Percentiles rank a stretch among this genome's conserved stretches.
phyloP scores from a whole-genome alignment of 75 land plant species.

The Cunninghamia lanceolata region DNA sequence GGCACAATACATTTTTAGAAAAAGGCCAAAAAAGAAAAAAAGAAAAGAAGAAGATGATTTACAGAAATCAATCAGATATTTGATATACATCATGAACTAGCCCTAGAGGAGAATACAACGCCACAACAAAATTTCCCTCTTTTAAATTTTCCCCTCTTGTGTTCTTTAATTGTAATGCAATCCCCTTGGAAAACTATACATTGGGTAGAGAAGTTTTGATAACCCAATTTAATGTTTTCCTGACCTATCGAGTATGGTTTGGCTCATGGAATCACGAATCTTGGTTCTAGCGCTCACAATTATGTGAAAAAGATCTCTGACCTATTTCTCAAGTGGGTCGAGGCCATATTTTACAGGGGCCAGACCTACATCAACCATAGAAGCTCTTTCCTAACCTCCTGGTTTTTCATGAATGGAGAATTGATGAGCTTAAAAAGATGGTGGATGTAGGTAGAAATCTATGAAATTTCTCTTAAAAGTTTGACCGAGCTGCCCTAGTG shows the following conservation, averaged over 20 bases:
- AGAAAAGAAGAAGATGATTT: background rate
- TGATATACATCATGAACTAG: background rate
- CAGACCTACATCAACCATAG: slow-evolving; percentile 25
- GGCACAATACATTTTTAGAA: background rate
- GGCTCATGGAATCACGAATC: slow-evolving; percentile 44
- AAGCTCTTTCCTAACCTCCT: slow-evolving; percentile 40
- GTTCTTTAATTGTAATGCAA: background rate
- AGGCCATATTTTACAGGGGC: slow-evolving; percentile 44
- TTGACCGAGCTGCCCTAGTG: slow-evolving; percentile 31
- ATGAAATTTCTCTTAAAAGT: slow-evolving; percentile 51
- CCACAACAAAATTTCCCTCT: background rate
- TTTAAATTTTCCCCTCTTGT: background rate
- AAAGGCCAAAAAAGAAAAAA: no score
- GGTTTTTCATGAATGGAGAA: slow-evolving; percentile 39
- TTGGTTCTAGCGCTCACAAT: slow-evolving; percentile 59
- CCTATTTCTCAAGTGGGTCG: slow-evolving; percentile 54
- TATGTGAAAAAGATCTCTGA: slow-evolving; percentile 65
- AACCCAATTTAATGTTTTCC: background rate
- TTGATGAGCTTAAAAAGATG: slow-evolving; percentile 38
- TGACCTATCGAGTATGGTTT: background rate
- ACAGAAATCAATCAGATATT: background rate
- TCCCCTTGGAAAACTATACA: background rate
- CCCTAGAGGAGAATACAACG: no score
- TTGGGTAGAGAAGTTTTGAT: background rate
- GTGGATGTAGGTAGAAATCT: slow-evolving; percentile 39